These are phyloP conservation scores for Xanthoceras sorbifolium DNA, from an alignment of 345 rosid species.

Conservation along the genomic window DNA sequence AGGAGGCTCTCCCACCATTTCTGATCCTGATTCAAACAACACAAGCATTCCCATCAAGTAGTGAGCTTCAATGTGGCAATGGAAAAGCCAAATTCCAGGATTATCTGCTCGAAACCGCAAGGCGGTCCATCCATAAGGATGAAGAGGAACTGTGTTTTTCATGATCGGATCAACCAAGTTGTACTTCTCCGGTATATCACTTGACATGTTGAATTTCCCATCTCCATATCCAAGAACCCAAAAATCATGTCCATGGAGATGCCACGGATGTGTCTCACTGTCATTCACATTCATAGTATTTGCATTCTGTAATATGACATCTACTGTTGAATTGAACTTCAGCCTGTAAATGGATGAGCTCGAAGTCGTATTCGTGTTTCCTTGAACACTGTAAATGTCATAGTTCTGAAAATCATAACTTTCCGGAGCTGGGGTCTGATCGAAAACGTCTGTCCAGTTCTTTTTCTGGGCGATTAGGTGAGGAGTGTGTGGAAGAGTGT, in stretches of 20 bases:
- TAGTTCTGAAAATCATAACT: conserved; percentile 10
- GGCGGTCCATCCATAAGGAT: conserved; percentile 40
- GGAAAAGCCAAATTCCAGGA: conserved; percentile 43
- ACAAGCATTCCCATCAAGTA: conserved; percentile 41
- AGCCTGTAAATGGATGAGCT: conserved; percentile 34
- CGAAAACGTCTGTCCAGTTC: conserved; percentile 12
- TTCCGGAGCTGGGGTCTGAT: background rate
- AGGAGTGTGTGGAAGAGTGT: conserved; percentile 31
- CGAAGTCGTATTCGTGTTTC: conserved; percentile 25
- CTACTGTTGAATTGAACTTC: conserved; percentile 23
- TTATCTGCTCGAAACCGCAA: conserved; percentile 36
- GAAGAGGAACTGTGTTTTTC: conserved; percentile 35
- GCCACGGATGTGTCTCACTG: conserved; percentile 45
- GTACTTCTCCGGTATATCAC: conserved; percentile 12
- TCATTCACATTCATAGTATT: conserved; percentile 13
- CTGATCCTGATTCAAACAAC: conserved; percentile 29
- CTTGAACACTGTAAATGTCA: conserved; percentile 23
- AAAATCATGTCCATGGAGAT: conserved; percentile 42
- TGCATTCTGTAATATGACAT: conserved; percentile 41
- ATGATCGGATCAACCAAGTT: conserved; percentile 30
- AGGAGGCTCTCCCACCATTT: conserved; percentile 19
- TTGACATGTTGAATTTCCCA: conserved; percentile 22
- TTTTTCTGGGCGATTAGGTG: conserved; percentile 29
- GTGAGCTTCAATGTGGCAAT: conserved; percentile 48
- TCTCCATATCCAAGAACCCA: conserved; percentile 40